Evolutionary conservation across 345 rosid species (phyloP).

Genomic region (Moricandia moricandioides): DNA sequence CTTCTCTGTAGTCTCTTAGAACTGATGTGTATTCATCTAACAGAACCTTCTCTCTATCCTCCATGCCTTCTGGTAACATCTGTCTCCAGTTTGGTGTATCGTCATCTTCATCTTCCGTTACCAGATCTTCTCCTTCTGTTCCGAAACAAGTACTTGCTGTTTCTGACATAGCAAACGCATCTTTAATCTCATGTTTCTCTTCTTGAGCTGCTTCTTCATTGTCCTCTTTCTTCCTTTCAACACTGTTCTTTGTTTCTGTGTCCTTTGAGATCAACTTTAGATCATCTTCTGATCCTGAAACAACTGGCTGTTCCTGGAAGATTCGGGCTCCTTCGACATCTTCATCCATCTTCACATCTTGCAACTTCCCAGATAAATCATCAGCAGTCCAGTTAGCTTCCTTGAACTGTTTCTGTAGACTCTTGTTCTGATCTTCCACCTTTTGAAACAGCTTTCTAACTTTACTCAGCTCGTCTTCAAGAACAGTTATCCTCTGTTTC

Average conservation of each 20-base stretch:
- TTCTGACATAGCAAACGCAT: slow-evolving; percentile 34
- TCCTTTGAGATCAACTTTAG: slow-evolving; percentile 17
- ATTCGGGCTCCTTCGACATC: slow-evolving; percentile 41
- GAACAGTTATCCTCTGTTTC: slow-evolving; percentile 44
- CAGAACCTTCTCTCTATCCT: slow-evolving; percentile 69
- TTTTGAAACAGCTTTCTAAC: slow-evolving; percentile 50
- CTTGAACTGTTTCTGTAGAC: slow-evolving; percentile 47
- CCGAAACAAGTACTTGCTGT: slow-evolving; percentile 41
- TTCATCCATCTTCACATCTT: slow-evolving; percentile 51
- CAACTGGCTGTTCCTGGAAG: slow-evolving; percentile 19
- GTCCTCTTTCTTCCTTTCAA: slow-evolving; percentile 22
- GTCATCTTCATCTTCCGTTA: slow-evolving; percentile 49
- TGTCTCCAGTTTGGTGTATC: slow-evolving; percentile 63
- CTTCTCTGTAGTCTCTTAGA: slow-evolving; percentile 65
- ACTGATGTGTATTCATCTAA: slow-evolving; percentile 60
- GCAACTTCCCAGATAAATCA: slow-evolving; percentile 53
- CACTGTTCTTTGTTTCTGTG: neutral
- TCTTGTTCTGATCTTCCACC: slow-evolving; percentile 46
- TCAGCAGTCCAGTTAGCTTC: slow-evolving; percentile 48
- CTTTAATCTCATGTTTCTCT: slow-evolving; percentile 44
- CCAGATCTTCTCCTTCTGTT: slow-evolving; percentile 40
- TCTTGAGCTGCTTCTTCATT: slow-evolving; percentile 20
- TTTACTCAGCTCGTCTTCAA: slow-evolving; percentile 60
- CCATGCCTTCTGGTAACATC: slow-evolving; percentile 56
- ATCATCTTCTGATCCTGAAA: slow-evolving; percentile 25